Evolutionary conservation across 1,284 basidiomycete species (phyloP).

Genomic region (Heliocybe sulcata): DNA sequence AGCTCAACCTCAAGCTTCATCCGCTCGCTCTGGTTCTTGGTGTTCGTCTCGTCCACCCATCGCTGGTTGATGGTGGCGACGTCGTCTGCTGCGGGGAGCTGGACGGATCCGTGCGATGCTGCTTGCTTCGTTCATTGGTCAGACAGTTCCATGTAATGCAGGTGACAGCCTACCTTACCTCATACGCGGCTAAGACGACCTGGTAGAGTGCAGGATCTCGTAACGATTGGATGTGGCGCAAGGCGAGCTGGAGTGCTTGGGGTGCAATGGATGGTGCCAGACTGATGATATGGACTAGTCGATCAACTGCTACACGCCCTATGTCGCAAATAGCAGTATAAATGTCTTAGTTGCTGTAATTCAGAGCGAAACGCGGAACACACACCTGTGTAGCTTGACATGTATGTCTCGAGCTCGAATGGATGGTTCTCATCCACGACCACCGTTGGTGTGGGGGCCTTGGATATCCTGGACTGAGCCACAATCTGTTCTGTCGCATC

Average conservation of each 20-base stretch:
- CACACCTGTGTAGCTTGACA: conserved; percentile 50
- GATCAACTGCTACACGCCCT: conserved; percentile 66
- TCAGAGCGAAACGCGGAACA: conserved; percentile 17
- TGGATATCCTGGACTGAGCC: conserved; percentile 2
- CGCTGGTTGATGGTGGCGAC: conserved; percentile 41
- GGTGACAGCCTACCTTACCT: conserved; percentile 26
- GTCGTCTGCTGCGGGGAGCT: conserved; percentile 38
- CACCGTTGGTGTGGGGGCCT: conserved; percentile 15
- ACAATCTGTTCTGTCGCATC: conserved; percentile 4
- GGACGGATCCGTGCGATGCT: conserved; percentile 26
- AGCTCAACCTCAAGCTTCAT: conserved; percentile 81
- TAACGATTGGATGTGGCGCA: conserved; percentile 52
- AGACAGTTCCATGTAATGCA: background rate
- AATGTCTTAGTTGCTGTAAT: background rate
- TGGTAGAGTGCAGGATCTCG: conserved; percentile 58
- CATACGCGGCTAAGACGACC: conserved; percentile 47
- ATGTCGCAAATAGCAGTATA: conserved; percentile 3
- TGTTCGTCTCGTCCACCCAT: conserved; percentile 61
- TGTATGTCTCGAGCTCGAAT: conserved; percentile 71
- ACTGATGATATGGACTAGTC: conserved; percentile 59
- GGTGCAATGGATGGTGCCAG: conserved; percentile 59
- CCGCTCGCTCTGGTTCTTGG: conserved; percentile 57
- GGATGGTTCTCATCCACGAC: conserved; percentile 68
- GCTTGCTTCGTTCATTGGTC: background rate
- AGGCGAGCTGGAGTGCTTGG: conserved; percentile 59